Base-by-base conservation (phyloP, 192 early-diverging fungal genomes). In the Entomortierella parvispora region DNA sequence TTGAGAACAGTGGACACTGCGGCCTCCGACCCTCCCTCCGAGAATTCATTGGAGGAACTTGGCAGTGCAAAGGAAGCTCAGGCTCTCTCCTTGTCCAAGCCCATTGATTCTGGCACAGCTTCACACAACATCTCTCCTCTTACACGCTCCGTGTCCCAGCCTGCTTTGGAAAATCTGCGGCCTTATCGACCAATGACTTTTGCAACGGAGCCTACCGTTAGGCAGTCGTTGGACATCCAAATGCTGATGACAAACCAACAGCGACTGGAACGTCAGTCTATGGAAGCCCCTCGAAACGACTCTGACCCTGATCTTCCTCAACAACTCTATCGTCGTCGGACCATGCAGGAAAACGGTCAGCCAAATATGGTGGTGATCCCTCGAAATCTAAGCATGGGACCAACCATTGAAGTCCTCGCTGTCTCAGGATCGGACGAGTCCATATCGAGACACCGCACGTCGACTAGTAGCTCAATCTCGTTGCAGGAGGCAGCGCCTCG, bases 201-300 rank as follows among this genome's bases (percentile, higher is more conserved):
- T 58, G 60, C 61, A 2, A 15, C 20, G 8, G 74, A 77, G 14
- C 1, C 47, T 23, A 43, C 18, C 23, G 53, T 46, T 17, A 64
- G 72, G 11, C 72, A 67, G 37, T 76, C 72, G 18, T 29, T 76
- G 59, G 72, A 76, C 45, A 23, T 76, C 17, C 65, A 67, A 20
- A 32, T 64, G 15, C 20, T 76, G 15, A 64, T 51, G 0, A 25
- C 33, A 18, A 76, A 76, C 28, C 50, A 56, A 49, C 65, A 76
- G 20, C 55, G 70, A 26, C 32, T 58, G 17, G 47, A n/a, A 32
- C 49, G 61, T 46, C 33, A 40, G n/a, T 14, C 9, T 0, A 20
- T 31, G 2, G 61, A 63, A 23, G 44, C 28, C 20, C 46, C 42
- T 0, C 64, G 49, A 28, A 72, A 72, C 23, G 70, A 72, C 20